phyloP scores from a whole-genome alignment of 1,284 basidiomycete genomes.

The Cerioporus squamosus region DNA sequence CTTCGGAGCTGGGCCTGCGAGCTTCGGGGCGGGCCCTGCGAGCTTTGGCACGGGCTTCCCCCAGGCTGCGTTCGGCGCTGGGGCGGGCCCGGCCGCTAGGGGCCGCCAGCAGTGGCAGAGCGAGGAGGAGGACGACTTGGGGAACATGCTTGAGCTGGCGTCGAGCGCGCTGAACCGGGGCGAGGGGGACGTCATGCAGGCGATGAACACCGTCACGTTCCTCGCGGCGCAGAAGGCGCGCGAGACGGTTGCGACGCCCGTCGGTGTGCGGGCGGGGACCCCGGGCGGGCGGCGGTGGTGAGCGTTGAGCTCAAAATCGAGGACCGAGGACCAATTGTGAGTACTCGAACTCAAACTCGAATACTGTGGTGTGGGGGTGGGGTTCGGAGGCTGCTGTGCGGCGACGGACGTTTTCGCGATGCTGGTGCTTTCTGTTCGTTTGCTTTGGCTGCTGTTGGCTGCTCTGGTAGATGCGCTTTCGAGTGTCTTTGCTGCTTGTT shows the following conservation, averaged over 20 bases:
- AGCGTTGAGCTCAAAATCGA: background rate
- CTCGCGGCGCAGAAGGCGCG: slow-evolving; percentile 22
- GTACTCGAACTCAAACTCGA: background rate
- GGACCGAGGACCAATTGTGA: too few relatives aligned
- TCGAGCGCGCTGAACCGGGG: slow-evolving; percentile 14
- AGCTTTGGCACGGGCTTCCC: background rate
- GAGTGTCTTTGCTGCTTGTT: slow-evolving; percentile 5
- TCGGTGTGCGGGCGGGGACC: slow-evolving; percentile 13
- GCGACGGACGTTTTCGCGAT: background rate
- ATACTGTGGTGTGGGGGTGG: background rate
- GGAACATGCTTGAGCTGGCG: slow-evolving; percentile 17
- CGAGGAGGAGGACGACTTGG: slow-evolving; percentile 11
- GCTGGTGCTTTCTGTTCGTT: slow-evolving; percentile 4
- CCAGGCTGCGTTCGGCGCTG: too few relatives aligned
- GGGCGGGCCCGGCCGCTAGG: too few relatives aligned
- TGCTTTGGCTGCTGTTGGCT: background rate
- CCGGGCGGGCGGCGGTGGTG: slow-evolving; percentile 16
- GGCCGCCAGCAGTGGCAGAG: slow-evolving; percentile 6
- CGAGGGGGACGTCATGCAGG: slow-evolving; percentile 16
- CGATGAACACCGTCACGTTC: slow-evolving; percentile 25
- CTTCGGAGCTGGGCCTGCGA: slow-evolving; percentile 1
- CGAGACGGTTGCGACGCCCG: slow-evolving; percentile 21
- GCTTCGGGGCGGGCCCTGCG: background rate
- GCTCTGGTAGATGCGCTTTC: slow-evolving; percentile 11
- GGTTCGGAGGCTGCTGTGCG: background rate